Evolutionary conservation across 192 early-diverging fungal species (phyloP).

Genomic region (Mycoemilia scoparia): DNA sequence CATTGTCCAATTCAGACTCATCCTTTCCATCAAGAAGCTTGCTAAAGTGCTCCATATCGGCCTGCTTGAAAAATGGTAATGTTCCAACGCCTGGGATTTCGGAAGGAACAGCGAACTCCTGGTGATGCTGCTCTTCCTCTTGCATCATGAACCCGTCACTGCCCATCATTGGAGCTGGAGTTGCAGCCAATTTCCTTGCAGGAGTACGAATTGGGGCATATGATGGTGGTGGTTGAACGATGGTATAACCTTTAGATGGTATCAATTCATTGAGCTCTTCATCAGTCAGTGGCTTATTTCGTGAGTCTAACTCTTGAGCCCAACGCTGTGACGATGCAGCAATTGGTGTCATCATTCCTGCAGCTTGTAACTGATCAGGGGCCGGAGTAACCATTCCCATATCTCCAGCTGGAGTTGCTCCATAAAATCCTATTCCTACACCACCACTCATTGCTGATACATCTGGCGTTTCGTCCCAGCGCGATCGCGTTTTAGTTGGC

Average conservation of each 20-base stretch:
- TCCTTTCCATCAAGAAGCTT: slow-evolving; percentile 70
- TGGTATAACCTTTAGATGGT: slow-evolving; percentile 74
- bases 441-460: slow-evolving; percentile 33
- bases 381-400: slow-evolving; percentile 63
- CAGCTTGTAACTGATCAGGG: slow-evolving; percentile 30
- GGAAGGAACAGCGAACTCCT: slow-evolving; percentile 46
- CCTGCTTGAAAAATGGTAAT: slow-evolving; percentile 85
- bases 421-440: slow-evolving; percentile 5
- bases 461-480: slow-evolving; percentile 95
- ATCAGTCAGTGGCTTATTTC: slow-evolving; percentile 76
- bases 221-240: slow-evolving; percentile 69
- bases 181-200: slow-evolving; percentile 82
- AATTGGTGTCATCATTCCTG: slow-evolving; percentile 68
- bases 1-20: slow-evolving; percentile 61
- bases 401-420: slow-evolving; percentile 55
- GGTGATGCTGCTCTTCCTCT: slow-evolving; percentile 53
- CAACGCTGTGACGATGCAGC: slow-evolving; percentile 34
- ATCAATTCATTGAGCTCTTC: slow-evolving; percentile 92
- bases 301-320: slow-evolving; percentile 63
- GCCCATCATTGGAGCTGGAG: slow-evolving; percentile 71
- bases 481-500: slow-evolving; percentile 55
- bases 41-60: slow-evolving; percentile 96
- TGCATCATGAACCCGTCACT: slow-evolving; percentile 62
- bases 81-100: slow-evolving; percentile 80
- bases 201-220: slow-evolving; percentile 94